phyloP scores from a whole-genome alignment of 2,329 filamentous ascomycete species.

The Botryotinia convoluta region DNA sequence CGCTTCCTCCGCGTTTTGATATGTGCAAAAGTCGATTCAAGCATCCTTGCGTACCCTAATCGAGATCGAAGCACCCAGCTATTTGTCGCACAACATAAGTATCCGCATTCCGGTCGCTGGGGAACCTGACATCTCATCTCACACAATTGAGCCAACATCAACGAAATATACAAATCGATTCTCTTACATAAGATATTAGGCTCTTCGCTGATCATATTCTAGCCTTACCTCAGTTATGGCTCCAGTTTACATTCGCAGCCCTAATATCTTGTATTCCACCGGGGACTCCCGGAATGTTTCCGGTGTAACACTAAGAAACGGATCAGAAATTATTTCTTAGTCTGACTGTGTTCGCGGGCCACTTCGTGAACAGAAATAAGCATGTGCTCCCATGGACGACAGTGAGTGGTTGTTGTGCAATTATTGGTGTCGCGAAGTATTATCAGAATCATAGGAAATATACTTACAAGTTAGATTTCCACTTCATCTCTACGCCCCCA shows the following conservation, averaged over 20 bases:
- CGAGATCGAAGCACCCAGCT: not conserved
- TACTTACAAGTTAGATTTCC: not conserved
- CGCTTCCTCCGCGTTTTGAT: not conserved
- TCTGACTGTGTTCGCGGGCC: not conserved
- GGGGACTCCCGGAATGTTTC: not conserved
- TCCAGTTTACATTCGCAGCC: not conserved
- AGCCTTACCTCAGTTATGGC: not conserved
- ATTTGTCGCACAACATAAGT: not conserved
- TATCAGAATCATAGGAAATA: not conserved
- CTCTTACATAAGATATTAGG: not conserved
- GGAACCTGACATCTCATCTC: not conserved
- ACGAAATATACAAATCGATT: not conserved
- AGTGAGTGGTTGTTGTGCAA: not conserved
- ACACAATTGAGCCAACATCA: not conserved
- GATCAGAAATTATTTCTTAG: not conserved
- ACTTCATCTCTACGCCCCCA: not conserved
- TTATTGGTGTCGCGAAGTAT: not conserved
- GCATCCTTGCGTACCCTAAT: not conserved
- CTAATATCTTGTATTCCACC: not conserved
- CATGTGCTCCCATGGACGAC: not conserved
- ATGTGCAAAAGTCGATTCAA: not conserved
- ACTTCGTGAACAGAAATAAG: not conserved
- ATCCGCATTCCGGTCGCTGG: not conserved
- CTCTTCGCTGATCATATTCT: not conserved
- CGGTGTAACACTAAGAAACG: not conserved